Conservation (phyloP, 1,284 basidiomycete genomes). For the Anthracocystis walkeri region DNA sequence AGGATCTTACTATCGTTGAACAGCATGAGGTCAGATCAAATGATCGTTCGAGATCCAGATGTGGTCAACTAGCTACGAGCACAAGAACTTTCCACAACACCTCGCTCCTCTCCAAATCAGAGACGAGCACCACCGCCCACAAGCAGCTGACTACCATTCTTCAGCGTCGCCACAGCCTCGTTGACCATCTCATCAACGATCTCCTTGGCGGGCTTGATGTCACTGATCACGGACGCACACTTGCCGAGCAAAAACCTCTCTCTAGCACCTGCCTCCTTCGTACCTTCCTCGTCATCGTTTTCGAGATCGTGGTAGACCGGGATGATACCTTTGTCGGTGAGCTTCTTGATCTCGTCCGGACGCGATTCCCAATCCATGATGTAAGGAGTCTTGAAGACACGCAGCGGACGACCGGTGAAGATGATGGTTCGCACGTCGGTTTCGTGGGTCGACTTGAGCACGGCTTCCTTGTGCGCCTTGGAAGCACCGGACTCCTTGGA, state of each 20-base stretch:
- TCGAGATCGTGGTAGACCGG: constrained; percentile 63
- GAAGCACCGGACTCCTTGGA: constrained; percentile 61
- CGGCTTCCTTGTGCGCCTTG: constrained; percentile 63
- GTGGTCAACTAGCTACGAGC: too few species aligned
- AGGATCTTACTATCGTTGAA: too few species aligned
- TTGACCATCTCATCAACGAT: constrained; percentile 64
- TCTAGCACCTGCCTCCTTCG: constrained; percentile 47
- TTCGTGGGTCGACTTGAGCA: constrained; percentile 63
- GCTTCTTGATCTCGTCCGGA: constrained; percentile 65
- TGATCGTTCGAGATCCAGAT: neutral
- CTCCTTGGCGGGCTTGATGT: constrained; percentile 61
- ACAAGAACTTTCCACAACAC: neutral
- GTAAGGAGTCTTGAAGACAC: constrained; percentile 71
- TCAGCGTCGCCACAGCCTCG: constrained; percentile 55
- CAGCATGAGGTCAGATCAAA: too few species aligned
- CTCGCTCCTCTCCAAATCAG: neutral
- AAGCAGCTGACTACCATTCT: constrained; percentile 43
- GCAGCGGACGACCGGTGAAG: constrained; percentile 80
- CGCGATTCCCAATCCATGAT: constrained; percentile 62
- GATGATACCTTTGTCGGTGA: constrained; percentile 62
- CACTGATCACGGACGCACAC: constrained; percentile 74
- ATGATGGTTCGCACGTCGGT: constrained; percentile 64
- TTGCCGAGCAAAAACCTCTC: constrained; percentile 64
- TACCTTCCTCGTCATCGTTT: constrained; percentile 62
- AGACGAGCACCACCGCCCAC: constrained; percentile 38